Evolutionary conservation across 208 protist genomes (phyloP), one percentile per base, ranked within the genome.

Genomic region (Crithidia thermophila): DNA sequence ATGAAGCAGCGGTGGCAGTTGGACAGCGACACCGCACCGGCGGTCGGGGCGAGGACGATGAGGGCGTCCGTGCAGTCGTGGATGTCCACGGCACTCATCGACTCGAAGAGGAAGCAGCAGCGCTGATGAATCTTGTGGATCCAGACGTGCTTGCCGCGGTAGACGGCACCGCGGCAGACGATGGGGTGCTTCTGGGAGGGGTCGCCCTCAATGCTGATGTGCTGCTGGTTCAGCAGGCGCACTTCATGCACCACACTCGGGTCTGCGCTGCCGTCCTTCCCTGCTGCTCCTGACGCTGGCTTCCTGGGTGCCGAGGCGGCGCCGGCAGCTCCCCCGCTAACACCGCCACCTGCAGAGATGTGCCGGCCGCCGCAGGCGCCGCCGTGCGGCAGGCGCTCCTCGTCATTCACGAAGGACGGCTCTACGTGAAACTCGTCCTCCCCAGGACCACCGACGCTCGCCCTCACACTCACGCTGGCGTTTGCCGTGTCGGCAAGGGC

Each of bases 1-100:
- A 84, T 53, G 5, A 75, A 39, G 37, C 74, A 85, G 51, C 80
- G 37, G 3, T 34, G 53, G 34, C 68, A 77, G 25, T 66, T 49
- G 0, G 63, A 61, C 8, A 85, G 33, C 14, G 61, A 79, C 14
- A 85, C 66, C 0, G 60, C 55, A 13, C 69, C 76, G 36, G 59
- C 59, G 43, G 75, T 79, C 1, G 79, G 79, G 18, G 53, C 79
- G 14, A 85, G 59, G 43, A 85, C 69, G 30, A 85, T 61, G 23
- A 82, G 50, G 50, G 67, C 46, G 57, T 42, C 23, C 18, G 11
- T 42, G 67, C 80, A 72, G 43, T 76, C 49, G 30, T 65, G 27
- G 37, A 81, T 31, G 23, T 67, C 51, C 13, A 59, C 62, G 11
- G 50, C 40, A 18, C 27, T 40, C 21, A 50, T 23, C 13, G n/a